Evolutionary conservation across 176 grass and related monocot species (phyloP), one percentile per base, ranked within the genome.

Genomic region (Themeda triandra): DNA sequence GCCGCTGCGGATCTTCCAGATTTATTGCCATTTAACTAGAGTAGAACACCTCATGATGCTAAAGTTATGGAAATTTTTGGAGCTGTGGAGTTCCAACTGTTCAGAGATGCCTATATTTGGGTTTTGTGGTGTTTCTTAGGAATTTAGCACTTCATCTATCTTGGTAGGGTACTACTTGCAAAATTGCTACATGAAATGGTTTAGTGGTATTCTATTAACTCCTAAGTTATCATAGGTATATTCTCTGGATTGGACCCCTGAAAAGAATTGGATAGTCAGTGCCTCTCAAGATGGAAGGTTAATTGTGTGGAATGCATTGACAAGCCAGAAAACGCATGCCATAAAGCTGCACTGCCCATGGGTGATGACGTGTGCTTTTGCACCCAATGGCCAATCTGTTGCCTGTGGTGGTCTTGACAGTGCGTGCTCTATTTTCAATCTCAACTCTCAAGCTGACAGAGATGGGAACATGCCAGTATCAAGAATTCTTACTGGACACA

Each of bases 281-380:
- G 93, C 93, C 54, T 95, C 96, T 19, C 91, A 92, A 77, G 96
- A 96, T 85, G 96, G 96, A 73, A 90, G 93, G 79, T 44, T 99
- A 80, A 99, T 99, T 80, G 93, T 99, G 71, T 99, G 96, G 96
- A 99, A 99, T 90, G 96, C 96, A 75, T 88, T 99, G 81, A 99
- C 96, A 29, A 99, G 96, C 75, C 96, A 99, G 70, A 99, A 99
- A 81, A 99, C 96, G 79, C 96, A 99, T 87, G 93, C 96, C 35
- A 99, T 99, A 90, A 99, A 96, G 81, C 81, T 99, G 72, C 89
- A 92, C 25, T 99, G 96, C 49, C 89, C 96, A 81, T 96, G 96
- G 96, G 93, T 99, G 63, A 96, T 93, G 93, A 91, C 96, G 4
- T 99, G 96, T 89, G 91, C 96, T 17, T 96, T 96, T 90, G 96